Base-by-base conservation (phyloP, 805 yeast genomes). In the Scheffersomyces ergatensis region DNA sequence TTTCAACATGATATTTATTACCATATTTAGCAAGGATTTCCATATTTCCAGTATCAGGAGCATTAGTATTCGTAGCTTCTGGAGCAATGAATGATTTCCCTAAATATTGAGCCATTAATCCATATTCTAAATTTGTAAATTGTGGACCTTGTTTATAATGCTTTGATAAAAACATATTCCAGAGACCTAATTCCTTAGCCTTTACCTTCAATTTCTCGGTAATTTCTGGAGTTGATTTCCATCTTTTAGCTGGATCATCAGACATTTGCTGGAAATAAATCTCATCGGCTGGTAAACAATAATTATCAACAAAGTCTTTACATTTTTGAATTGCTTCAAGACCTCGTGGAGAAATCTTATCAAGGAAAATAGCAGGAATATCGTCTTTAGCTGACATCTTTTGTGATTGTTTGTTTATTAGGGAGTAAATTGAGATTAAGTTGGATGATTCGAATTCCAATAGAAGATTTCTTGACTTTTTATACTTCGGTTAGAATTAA, bases 21-120 rank as follows among this genome's bases (percentile, higher is more conserved):
- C 75, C 76, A 47, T 63, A 70, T 60, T 65, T 71, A 65, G 64
- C 75, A 53, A 53, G 55, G 45, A 63, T 58, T 53, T 72, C 77
- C 80, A 75, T 81, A 53, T 80, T 79, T 3, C 85, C 85, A 8
- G 85, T 80, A 49, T 80, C 85, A 7, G 85, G 85, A 9, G 85
- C 85, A 42, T 57, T 60, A 14, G 78, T 73, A 53, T 81, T 80
- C 44, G 82, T 76, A 16, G 74, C 82, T 53, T 77, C 83, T 2
- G 84, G 78, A 1, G 79, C 85, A 39, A 70, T 55, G 37, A 63
- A 62, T 2, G 79, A 67, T 37, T 77, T 64, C 12, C 86, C 87
- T 53, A 80, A 63, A 53, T 77, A 76, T 53, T 73, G 76, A 1
- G 83, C 83, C 84, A 81, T 78, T 39, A 81, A 56, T 0, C 82